These are phyloP conservation scores for Penicillium capsulatum DNA, from an alignment of 2,329 filamentous ascomycete species.

Conservation along the genomic window DNA sequence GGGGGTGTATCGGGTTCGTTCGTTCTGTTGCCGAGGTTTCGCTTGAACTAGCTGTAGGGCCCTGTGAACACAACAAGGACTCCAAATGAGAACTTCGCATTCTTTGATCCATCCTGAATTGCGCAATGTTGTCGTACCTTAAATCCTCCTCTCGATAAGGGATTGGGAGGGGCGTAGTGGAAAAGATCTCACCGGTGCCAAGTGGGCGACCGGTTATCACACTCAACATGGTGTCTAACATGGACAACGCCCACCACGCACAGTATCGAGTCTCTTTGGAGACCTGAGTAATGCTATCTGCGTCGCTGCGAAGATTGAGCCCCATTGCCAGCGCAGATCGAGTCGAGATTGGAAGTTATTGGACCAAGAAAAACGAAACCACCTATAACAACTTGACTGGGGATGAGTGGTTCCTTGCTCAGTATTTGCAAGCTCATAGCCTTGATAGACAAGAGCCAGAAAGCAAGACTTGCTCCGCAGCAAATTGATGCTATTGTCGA, in stretches of 20 bases:
- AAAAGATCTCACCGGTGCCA: conserved; percentile 37
- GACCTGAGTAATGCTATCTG: conserved; percentile 30
- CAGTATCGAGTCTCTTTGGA: conserved; percentile 43
- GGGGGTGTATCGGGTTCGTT: not conserved
- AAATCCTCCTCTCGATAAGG: conserved; percentile 40
- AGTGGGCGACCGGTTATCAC: conserved; percentile 43
- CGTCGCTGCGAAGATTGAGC: conserved; percentile 43
- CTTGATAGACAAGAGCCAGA: too few species aligned
- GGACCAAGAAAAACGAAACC: too few species aligned
- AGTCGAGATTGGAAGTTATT: too few species aligned
- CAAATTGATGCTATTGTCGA: too few species aligned
- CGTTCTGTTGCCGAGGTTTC: conserved; percentile 5
- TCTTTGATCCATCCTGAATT: conserved; percentile 34
- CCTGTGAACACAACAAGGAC: conserved; percentile 19
- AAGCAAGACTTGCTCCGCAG: too few species aligned
- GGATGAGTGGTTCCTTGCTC: too few species aligned
- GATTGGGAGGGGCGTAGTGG: conserved; percentile 41
- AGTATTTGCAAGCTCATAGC: too few species aligned
- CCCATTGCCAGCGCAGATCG: conserved; percentile 42
- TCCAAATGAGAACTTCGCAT: conserved; percentile 29
- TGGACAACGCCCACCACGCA: conserved; percentile 44
- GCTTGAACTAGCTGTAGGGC: conserved; percentile 6
- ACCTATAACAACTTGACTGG: too few species aligned
- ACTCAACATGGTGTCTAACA: conserved; percentile 40
- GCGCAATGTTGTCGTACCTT: conserved; percentile 27